Conservation (phyloP, 2,329 filamentous ascomycete genomes). For the Ambrosiella xylebori region DNA sequence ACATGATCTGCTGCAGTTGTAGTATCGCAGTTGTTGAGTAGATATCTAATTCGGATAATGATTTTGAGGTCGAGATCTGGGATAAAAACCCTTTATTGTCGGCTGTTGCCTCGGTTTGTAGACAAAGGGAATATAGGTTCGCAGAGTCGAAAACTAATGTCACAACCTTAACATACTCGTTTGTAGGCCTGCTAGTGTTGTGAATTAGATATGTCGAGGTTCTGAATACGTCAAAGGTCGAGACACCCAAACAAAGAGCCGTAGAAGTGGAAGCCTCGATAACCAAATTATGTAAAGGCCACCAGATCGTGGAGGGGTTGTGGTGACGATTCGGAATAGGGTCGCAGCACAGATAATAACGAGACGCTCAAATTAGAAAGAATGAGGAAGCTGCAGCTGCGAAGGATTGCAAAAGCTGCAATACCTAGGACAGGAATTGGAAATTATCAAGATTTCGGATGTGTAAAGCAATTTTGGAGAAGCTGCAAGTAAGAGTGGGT, state of each 20-base stretch:
- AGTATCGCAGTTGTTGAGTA: background rate
- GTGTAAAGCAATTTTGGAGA: no score
- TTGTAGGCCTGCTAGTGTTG: background rate
- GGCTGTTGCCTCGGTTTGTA: no score
- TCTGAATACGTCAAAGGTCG: no score
- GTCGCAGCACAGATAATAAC: background rate
- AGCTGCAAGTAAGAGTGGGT: no score
- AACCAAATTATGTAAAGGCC: background rate
- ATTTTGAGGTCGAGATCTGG: background rate
- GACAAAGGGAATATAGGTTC: background rate
- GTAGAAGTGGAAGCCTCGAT: background rate
- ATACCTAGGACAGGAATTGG: no score
- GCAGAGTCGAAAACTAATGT: background rate
- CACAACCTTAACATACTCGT: constrained; percentile 1
- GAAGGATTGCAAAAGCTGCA: background rate
- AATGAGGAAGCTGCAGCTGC: background rate
- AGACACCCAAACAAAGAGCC: no score
- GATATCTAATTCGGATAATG: background rate
- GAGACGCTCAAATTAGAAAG: background rate
- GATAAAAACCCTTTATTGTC: background rate
- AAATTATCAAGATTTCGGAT: no score
- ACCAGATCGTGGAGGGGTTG: background rate
- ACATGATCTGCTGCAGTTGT: background rate
- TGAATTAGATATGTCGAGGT: background rate
- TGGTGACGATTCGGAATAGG: background rate